Evolutionary conservation across 2,329 filamentous ascomycete genomes (phyloP).

Genomic region (Tricladium varicosporioides): DNA sequence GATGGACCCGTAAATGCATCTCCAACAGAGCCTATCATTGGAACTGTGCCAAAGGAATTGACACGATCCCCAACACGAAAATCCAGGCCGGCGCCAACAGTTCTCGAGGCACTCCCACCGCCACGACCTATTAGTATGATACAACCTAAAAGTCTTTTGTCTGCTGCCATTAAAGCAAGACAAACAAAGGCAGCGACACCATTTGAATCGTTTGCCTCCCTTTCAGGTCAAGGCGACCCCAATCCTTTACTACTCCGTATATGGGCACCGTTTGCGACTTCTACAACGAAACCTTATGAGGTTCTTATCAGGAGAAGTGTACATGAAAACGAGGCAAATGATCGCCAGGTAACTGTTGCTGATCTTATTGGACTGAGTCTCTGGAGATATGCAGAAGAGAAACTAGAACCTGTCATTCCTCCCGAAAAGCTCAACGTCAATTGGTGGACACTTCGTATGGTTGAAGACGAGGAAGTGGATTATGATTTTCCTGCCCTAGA

Average conservation of each 20-base stretch:
- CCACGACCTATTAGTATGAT: slow-evolving; percentile 66
- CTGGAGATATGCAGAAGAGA: slow-evolving; percentile 76
- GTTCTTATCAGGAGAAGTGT: slow-evolving; percentile 69
- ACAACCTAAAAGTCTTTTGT: slow-evolving; percentile 68
- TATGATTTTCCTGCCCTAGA: slow-evolving; percentile 81
- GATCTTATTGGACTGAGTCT: slow-evolving; percentile 80
- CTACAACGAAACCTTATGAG: slow-evolving; percentile 64
- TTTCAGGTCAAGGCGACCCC: slow-evolving; percentile 75
- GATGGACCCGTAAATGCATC: slow-evolving; percentile 55
- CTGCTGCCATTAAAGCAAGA: slow-evolving; percentile 70
- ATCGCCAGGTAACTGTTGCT: slow-evolving; percentile 66
- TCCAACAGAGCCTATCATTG: slow-evolving; percentile 56
- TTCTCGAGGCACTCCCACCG: slow-evolving; percentile 67
- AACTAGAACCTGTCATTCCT: slow-evolving; percentile 64
- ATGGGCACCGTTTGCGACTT: slow-evolving; percentile 69
- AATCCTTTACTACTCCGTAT: slow-evolving; percentile 75
- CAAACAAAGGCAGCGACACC: slow-evolving; percentile 67
- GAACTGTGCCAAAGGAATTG: slow-evolving; percentile 61
- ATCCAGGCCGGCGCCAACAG: slow-evolving; percentile 53
- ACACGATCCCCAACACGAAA: slow-evolving; percentile 63
- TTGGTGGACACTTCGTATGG: slow-evolving; percentile 79
- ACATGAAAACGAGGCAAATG: slow-evolving; percentile 62
- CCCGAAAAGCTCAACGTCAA: slow-evolving; percentile 72
- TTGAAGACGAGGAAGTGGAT: slow-evolving; percentile 80
- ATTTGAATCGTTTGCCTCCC: slow-evolving; percentile 72